Evolutionary conservation across 2,329 filamentous ascomycete genomes (phyloP).

Genomic region (Chalara sp.): DNA sequence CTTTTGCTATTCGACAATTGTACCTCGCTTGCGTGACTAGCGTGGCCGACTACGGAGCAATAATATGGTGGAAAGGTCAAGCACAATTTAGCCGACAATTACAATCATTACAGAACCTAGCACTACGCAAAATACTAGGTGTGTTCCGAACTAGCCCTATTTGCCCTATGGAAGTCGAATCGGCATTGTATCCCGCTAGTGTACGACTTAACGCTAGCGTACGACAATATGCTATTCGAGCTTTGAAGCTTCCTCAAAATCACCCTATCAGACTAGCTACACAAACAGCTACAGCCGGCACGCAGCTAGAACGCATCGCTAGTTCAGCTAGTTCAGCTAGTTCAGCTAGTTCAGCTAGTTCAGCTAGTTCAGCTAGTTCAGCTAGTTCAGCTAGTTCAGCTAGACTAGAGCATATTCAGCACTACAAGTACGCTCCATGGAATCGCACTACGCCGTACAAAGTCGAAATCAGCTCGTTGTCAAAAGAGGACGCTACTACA

Average conservation of each 20-base stretch:
- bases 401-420: not conserved
- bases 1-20: not conserved
- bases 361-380: too few species aligned
- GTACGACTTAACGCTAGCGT: not conserved
- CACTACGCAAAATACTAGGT: not conserved
- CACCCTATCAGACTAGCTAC: not conserved
- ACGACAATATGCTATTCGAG: not conserved
- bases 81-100: too few species aligned
- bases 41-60: not conserved
- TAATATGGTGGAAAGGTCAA: not conserved
- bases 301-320: too few species aligned
- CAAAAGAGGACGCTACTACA: not conserved
- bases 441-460: not conserved
- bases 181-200: not conserved
- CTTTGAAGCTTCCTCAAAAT: not conserved
- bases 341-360: too few species aligned
- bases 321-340: too few species aligned
- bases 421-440: not conserved
- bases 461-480: not conserved
- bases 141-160: not conserved
- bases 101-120: not conserved
- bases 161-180: not conserved
- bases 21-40: not conserved
- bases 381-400: too few species aligned
- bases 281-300: too few species aligned